phyloP scores from a whole-genome alignment of 2,329 filamentous ascomycete genomes.

The Penicillium sp. region DNA sequence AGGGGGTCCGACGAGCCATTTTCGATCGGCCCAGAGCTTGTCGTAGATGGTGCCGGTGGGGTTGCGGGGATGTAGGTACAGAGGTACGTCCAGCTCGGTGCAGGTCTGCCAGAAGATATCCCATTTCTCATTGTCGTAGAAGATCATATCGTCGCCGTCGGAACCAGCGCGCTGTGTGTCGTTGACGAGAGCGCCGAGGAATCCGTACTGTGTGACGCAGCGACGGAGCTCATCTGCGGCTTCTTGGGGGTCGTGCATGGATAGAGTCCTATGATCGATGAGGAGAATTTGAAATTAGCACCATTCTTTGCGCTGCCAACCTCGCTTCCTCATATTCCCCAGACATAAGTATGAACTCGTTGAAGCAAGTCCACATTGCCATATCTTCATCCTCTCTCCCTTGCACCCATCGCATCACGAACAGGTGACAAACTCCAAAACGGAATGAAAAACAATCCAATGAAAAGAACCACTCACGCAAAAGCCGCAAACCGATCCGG shows the following conservation, averaged over 20 bases:
- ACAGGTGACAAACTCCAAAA: no score
- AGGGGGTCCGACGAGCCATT: conserved; percentile 56
- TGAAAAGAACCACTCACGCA: conserved; percentile 23
- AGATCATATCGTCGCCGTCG: conserved; percentile 57
- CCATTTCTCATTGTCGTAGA: conserved; percentile 58
- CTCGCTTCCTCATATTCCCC: no score
- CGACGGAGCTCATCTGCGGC: conserved; percentile 37
- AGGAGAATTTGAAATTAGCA: no score
- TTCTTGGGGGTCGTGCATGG: conserved; percentile 39
- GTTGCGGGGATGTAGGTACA: conserved; percentile 59
- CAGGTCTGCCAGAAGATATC: conserved; percentile 54
- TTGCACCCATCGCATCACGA: no score
- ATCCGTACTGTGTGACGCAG: conserved; percentile 54
- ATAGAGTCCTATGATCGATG: conserved; percentile 22
- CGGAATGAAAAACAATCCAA: no score
- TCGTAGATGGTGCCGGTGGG: conserved; percentile 53
- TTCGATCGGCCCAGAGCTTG: conserved; percentile 53
- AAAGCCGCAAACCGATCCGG: conserved; percentile 43
- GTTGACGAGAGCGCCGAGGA: conserved; percentile 58
- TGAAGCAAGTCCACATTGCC: no score
- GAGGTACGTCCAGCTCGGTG: conserved; percentile 55
- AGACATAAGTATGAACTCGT: no score
- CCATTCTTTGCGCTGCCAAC: no score
- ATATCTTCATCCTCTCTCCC: no score
- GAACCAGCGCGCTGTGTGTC: conserved; percentile 55